Conservation (phyloP, 2,329 filamentous ascomycete genomes). For the Cordyceps fumosorosea region DNA sequence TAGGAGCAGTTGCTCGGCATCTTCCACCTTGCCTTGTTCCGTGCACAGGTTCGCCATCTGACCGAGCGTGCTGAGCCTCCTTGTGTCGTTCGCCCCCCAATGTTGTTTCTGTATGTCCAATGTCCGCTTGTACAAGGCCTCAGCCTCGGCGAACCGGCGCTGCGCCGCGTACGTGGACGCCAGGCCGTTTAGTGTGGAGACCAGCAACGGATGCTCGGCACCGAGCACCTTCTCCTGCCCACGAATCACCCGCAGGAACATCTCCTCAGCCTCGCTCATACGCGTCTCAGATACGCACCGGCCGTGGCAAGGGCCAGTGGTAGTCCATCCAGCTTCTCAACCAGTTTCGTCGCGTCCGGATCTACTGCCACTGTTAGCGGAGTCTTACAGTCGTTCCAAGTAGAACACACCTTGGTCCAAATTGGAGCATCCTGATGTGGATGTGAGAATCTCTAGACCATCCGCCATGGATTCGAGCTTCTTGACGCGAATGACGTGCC, state of each 20-base stretch:
- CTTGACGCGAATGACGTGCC: slow-evolving; percentile 24
- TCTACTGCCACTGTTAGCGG: neutral
- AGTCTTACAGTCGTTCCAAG: neutral
- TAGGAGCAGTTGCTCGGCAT: neutral
- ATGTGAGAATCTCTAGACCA: slow-evolving; percentile 22
- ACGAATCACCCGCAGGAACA: too few relatives aligned
- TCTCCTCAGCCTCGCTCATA: neutral
- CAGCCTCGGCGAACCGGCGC: too few relatives aligned
- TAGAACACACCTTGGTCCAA: slow-evolving; percentile 17
- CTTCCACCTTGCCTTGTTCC: neutral
- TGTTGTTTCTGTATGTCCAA: too few relatives aligned
- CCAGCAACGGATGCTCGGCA: too few relatives aligned
- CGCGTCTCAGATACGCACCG: neutral
- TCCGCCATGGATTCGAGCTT: slow-evolving; percentile 27
- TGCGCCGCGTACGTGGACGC: too few relatives aligned
- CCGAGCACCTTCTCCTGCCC: too few relatives aligned
- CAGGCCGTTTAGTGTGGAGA: too few relatives aligned
- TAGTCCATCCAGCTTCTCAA: slow-evolving; percentile 2
- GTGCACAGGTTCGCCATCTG: neutral
- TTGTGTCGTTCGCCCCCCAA: too few relatives aligned
- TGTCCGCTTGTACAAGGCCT: too few relatives aligned
- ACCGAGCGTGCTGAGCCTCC: slow-evolving; percentile 13
- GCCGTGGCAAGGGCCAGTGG: slow-evolving; percentile 1
- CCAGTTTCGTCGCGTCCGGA: neutral
- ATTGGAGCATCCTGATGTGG: slow-evolving; percentile 26